Percentiles rank a stretch among this genome's conserved stretches.
phyloP scores from a whole-genome alignment of 805 yeast species.

The Starmerella khaoyaiensis region DNA sequence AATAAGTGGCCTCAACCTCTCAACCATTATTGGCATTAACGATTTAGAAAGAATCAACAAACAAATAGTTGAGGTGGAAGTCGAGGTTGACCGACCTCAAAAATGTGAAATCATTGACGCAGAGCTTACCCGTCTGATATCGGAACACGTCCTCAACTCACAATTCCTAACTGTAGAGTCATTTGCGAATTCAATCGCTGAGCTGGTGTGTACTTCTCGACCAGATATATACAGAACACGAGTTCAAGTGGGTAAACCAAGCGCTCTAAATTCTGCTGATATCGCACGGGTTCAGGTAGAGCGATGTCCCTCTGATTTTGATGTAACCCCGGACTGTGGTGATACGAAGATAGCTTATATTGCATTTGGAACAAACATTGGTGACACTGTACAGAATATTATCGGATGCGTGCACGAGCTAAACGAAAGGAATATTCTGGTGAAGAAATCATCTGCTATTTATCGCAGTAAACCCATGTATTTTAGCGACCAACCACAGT shows the following conservation, averaged over 20 bases:
- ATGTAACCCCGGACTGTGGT: too few species aligned
- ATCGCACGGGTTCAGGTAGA: constrained; percentile 79
- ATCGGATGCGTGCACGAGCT: constrained; percentile 40
- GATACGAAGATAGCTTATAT: constrained; percentile 34
- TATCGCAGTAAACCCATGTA: constrained; percentile 93
- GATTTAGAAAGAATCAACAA: constrained; percentile 73
- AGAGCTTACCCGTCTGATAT: constrained; percentile 26
- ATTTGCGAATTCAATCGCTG: constrained; percentile 59
- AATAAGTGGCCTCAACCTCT: constrained; percentile 36
- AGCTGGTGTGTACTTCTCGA: constrained; percentile 34
- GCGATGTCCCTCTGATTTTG: constrained; percentile 36
- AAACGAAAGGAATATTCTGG: constrained; percentile 32
- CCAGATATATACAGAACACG: constrained; percentile 24
- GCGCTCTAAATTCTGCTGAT: constrained; percentile 73
- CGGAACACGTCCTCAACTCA: constrained; percentile 56
- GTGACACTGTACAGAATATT: constrained; percentile 56
- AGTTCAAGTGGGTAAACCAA: constrained; percentile 70
- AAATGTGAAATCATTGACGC: constrained; percentile 16
- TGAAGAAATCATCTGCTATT: constrained; percentile 57
- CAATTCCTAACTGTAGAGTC: constrained; percentile 91
- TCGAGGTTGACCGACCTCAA: constrained; percentile 32
- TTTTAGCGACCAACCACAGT: constrained; percentile 61
- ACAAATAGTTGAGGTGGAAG: constrained; percentile 58
- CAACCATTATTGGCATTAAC: constrained; percentile 85
- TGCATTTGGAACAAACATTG: constrained; percentile 85